Evolutionary conservation across 139 green algal species (phyloP).

Genomic region (Desmodesmus armatus): DNA sequence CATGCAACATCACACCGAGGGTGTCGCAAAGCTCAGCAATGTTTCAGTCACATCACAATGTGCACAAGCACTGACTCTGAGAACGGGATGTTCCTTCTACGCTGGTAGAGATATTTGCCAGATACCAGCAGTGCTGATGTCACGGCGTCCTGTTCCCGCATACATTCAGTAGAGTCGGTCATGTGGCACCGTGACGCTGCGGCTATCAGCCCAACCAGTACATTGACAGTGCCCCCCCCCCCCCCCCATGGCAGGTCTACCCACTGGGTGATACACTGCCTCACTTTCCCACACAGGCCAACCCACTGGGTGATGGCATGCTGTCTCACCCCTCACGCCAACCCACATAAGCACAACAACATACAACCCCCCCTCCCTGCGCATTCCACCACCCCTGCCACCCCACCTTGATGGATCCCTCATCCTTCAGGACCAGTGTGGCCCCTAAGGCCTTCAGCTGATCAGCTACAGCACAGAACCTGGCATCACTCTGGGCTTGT

Average conservation of each 20-base stretch:
- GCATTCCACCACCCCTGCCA: not conserved
- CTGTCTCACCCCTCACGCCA: too few species aligned
- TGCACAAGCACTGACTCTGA: not conserved
- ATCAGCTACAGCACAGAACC: slow-evolving; percentile 4
- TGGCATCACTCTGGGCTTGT: not conserved
- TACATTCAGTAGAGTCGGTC: too few species aligned
- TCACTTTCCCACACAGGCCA: too few species aligned
- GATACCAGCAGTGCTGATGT: not conserved
- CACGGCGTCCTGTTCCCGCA: too few species aligned
- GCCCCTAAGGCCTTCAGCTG: slow-evolving; percentile 79
- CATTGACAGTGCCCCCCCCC: too few species aligned
- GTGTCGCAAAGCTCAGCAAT: too few species aligned
- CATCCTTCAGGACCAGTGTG: slow-evolving; percentile 74
- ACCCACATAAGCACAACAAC: too few species aligned
- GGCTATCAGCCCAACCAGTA: too few species aligned
- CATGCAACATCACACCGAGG: not conserved
- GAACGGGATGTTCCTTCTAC: not conserved
- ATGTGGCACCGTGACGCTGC: too few species aligned
- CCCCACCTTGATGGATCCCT: slow-evolving; percentile 68
- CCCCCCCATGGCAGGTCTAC: too few species aligned
- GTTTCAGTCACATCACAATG: not conserved
- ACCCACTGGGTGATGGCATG: too few species aligned
- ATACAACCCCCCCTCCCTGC: not conserved
- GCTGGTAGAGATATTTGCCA: not conserved
- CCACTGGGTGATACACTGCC: too few species aligned